Conservation (phyloP, 1,284 basidiomycete genomes). For the Trametes pubescens region DNA sequence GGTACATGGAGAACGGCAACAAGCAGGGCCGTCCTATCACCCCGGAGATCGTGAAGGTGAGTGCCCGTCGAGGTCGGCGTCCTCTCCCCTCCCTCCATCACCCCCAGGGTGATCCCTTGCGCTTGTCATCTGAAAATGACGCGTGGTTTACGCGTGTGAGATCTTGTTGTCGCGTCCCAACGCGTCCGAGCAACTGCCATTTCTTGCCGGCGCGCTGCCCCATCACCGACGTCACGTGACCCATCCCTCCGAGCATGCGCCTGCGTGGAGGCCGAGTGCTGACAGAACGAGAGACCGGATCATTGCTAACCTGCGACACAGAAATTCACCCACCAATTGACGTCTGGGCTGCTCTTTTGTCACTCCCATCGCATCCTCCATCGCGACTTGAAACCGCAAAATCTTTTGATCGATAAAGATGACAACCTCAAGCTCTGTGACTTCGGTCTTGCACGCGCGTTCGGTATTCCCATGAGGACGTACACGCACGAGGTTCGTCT, state of each 20-base stretch:
- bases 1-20: constrained; percentile 93
- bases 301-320: constrained; percentile 42
- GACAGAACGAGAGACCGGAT: not conserved
- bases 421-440: constrained; percentile 96
- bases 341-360: constrained; percentile 91
- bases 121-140: constrained; percentile 17
- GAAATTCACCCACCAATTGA: constrained; percentile 93
- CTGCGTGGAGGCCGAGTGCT: not conserved
- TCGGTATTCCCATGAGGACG: constrained; percentile 97
- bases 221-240: constrained; percentile 39
- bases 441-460: constrained; percentile 96
- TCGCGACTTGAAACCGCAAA: constrained; percentile 98
- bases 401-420: constrained; percentile 91
- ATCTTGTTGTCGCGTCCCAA: constrained; percentile 37
- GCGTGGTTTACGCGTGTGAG: constrained; percentile 40
- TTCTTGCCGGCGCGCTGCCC: constrained; percentile 14
- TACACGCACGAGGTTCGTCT: constrained; percentile 93
- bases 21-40: constrained; percentile 73
- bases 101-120: not conserved
- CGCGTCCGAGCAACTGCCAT: constrained; percentile 36
- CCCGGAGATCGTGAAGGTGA: constrained; percentile 88
- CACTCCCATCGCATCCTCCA: constrained; percentile 97
- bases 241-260: constrained; percentile 5
- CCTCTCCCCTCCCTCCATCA: not conserved
- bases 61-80: constrained; percentile 33